Evolutionary conservation across 768 basidiomycete genomes (phyloP), one percentile per base, ranked within the genome.

Genomic region (Boletus edulis): DNA sequence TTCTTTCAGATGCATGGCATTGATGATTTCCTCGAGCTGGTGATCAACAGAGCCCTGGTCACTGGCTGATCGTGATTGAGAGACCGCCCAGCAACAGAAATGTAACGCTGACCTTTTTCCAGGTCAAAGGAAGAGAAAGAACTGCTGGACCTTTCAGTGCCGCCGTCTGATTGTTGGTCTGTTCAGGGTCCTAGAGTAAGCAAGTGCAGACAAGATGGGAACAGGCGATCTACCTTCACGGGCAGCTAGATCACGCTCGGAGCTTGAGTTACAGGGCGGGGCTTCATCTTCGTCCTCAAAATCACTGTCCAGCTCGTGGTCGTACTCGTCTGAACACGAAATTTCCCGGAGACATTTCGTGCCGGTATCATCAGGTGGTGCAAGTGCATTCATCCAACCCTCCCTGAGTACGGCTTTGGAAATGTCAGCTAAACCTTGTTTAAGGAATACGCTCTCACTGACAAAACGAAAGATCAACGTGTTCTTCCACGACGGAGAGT

Each of bases 241-340:
- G 12, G 4, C 14, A 38, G 38, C 22, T 10, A 6, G 4, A 35
- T 51, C 43, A 37, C 1, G 13, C 20, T 42, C 35, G 39, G 14
- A 5, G n/a, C 18, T 11, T 20, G 39, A 18, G 11, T 40, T 9
- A 40, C n/a, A 2, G 15, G 13, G n/a, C n/a, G 13, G 20, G 15
- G 37, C 37, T 31, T 59, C 57, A 4, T 58, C 59, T 15, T 66
- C 66, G 22, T 70, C 62, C 22, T 67, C 64, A 6, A 49, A 59
- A 47, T 71, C 64, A 14, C 69, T 69, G 39, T 68, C 69, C 39
- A 52, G 55, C 5, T 60, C 58, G 32, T 66, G 59, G 9, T 68
- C 57, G 29, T 64, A 56, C 31, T 42, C 55, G 0, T 43, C 22
- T 6, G 57, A 54, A 31, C 51, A 56, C 13, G 9, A 24, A 32